phyloP scores from a whole-genome alignment of 176 grass and related monocot genomes.

The Zea luxurians region DNA sequence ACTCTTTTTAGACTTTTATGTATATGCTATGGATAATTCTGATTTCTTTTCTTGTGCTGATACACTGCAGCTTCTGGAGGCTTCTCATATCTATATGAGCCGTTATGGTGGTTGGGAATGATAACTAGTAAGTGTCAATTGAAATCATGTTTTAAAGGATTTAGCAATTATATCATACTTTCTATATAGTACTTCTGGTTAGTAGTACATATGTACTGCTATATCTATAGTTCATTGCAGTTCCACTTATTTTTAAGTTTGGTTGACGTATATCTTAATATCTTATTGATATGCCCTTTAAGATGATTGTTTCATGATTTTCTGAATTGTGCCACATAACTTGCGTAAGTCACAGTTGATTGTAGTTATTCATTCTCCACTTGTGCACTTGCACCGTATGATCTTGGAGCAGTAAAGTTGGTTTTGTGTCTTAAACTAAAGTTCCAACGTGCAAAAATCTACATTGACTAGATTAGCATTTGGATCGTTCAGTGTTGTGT shows the following conservation, averaged over 20 bases:
- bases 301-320: slow-evolving; percentile 14
- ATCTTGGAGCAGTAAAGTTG: neutral
- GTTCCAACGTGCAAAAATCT: neutral
- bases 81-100: slow-evolving; percentile 74
- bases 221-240: slow-evolving; percentile 8
- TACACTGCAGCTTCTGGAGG: slow-evolving; percentile 66
- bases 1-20: slow-evolving; percentile 23
- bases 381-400: neutral
- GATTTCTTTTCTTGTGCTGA: slow-evolving; percentile 23
- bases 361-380: neutral
- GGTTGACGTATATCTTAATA: slow-evolving; percentile 6
- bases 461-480: neutral
- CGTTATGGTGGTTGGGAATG: slow-evolving; percentile 87
- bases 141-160: neutral
- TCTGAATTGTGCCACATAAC: neutral
- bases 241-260: slow-evolving; percentile 14
- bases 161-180: neutral
- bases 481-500: neutral
- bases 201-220: neutral
- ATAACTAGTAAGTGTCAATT: slow-evolving; percentile 71
- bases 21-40: slow-evolving; percentile 19
- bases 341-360: slow-evolving; percentile 4
- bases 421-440: slow-evolving; percentile 12
- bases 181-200: neutral
- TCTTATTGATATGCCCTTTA: slow-evolving; percentile 1